phyloP scores from a whole-genome alignment of 2,329 filamentous ascomycete genomes.

The Verticillium nonalfalfae region DNA sequence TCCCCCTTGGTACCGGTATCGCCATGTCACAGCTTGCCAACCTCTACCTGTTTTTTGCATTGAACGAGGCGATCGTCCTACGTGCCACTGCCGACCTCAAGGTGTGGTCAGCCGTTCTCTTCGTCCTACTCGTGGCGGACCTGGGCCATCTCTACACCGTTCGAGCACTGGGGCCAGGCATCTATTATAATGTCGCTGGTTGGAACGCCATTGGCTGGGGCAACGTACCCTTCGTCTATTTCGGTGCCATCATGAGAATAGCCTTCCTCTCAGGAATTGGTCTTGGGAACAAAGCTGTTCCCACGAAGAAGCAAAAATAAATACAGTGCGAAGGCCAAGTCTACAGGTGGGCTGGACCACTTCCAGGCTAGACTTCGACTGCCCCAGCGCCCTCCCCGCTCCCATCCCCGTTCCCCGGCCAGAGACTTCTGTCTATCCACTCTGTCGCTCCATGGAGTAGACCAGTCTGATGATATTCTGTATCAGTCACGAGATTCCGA shows the following conservation, averaged over 20 bases:
- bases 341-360: background rate
- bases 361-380: background rate
- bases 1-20: slow-evolving; percentile 57
- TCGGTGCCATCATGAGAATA: slow-evolving; percentile 52
- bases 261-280: slow-evolving; percentile 55
- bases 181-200: slow-evolving; percentile 56
- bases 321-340: background rate
- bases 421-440: background rate
- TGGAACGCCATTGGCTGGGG: slow-evolving; percentile 67
- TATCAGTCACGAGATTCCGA: background rate
- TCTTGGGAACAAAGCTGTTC: slow-evolving; percentile 19
- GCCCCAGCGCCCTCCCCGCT: background rate
- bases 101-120: slow-evolving; percentile 64
- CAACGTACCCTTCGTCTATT: slow-evolving; percentile 65
- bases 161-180: slow-evolving; percentile 44
- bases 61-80: slow-evolving; percentile 72
- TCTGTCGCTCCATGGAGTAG: background rate
- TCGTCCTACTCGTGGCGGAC: slow-evolving; percentile 67
- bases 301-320: slow-evolving; percentile 10
- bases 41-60: slow-evolving; percentile 68
- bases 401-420: background rate
- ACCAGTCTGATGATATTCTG: background rate
- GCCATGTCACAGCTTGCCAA: slow-evolving; percentile 71
- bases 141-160: slow-evolving; percentile 69
- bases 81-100: slow-evolving; percentile 59